These are phyloP conservation scores for Candida tetrigidarum DNA, from an alignment of 1,139 yeast genomes.

Conservation along the genomic window DNA sequence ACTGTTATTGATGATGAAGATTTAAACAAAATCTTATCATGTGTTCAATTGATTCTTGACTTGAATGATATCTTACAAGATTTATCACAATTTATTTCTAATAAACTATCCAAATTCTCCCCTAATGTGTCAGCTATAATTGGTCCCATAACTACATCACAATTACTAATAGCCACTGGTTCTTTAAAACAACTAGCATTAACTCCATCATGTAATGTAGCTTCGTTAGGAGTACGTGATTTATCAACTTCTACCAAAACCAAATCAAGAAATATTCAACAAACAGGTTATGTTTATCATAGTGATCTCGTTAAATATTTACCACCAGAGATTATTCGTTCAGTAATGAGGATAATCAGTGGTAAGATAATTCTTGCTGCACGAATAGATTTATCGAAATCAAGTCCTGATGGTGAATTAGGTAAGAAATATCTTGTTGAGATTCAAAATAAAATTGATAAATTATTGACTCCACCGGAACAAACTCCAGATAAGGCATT, in stretches of 20 bases:
- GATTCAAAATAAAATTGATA: constrained; percentile 65
- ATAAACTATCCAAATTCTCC: constrained; percentile 62
- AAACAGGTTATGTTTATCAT: constrained; percentile 66
- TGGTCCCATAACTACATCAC: constrained; percentile 77
- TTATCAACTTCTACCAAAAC: constrained; percentile 39
- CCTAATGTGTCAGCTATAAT: constrained; percentile 81
- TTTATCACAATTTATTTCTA: constrained; percentile 60
- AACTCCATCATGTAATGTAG: constrained; percentile 83
- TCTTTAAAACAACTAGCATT: constrained; percentile 70
- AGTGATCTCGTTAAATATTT: constrained; percentile 55
- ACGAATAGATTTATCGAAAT: constrained; percentile 64
- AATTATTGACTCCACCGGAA: constrained; percentile 80
- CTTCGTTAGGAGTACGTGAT: constrained; percentile 74
- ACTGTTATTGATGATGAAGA: constrained; percentile 37
- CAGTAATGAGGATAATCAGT: constrained; percentile 78
- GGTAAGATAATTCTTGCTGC: constrained; percentile 87
- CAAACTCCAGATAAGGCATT: constrained; percentile 70
- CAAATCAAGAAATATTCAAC: constrained; percentile 34
- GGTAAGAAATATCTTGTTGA: constrained; percentile 68
- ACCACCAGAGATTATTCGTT: constrained; percentile 63
- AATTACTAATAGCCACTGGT: constrained; percentile 70
- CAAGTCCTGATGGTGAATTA: constrained; percentile 51
- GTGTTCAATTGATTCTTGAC: constrained; percentile 52
- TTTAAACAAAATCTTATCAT: constrained; percentile 41
- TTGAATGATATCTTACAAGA: constrained; percentile 47